A percentile compares a stretch with the other conserved stretches of the same genome.
Conservation (phyloP, 106 monocot genomes). For the Vanilla planifolia region DNA sequence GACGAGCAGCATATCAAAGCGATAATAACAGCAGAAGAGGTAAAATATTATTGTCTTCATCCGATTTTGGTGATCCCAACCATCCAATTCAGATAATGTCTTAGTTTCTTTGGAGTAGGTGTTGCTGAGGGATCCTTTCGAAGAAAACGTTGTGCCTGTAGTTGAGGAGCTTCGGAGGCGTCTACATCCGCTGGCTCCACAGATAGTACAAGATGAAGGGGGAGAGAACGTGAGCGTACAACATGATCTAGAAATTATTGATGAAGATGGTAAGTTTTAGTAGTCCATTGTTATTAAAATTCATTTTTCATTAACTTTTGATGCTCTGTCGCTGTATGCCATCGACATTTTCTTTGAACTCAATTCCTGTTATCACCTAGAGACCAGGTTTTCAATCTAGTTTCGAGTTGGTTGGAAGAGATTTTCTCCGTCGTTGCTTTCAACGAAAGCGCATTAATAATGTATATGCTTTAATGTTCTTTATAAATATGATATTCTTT, state of each 20-base stretch:
- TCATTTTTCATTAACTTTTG: no score
- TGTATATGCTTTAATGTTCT: no score
- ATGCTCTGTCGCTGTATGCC: no score
- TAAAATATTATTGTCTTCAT: background rate
- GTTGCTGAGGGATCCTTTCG: constrained; percentile 73
- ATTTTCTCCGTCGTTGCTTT: no score
- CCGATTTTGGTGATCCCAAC: background rate
- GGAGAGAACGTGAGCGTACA: constrained; percentile 42
- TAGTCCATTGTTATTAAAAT: no score
- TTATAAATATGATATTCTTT: no score
- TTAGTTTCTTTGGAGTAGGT: constrained; percentile 46
- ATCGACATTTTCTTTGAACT: no score
- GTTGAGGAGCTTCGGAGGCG: constrained; percentile 89
- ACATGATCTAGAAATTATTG: constrained; percentile 71
- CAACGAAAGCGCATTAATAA: no score
- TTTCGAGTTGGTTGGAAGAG: no score
- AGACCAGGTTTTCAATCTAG: no score
- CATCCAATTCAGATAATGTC: no score
- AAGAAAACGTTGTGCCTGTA: constrained; percentile 84
- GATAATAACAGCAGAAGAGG: constrained; percentile 66
- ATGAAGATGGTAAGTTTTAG: constrained; percentile 75
- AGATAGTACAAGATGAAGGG: constrained; percentile 38
- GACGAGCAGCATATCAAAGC: constrained; percentile 63
- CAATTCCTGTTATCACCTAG: no score
- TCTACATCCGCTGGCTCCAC: constrained; percentile 28